phyloP scores from a whole-genome alignment of 352 stramenopile genomes.

The Peronospora destructor region DNA sequence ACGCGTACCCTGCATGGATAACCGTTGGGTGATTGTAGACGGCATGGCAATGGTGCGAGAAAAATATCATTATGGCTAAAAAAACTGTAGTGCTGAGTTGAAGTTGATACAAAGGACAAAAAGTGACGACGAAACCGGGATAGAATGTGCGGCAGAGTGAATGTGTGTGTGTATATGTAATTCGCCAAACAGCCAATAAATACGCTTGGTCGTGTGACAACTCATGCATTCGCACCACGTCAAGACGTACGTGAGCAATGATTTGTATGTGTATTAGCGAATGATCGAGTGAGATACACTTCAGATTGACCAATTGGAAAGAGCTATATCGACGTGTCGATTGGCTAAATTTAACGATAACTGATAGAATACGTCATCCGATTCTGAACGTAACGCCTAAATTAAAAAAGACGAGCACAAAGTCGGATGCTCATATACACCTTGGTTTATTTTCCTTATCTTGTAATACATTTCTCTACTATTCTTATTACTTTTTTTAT shows the following conservation, averaged over 20 bases:
- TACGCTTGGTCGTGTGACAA: not conserved
- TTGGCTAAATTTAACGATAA: not conserved
- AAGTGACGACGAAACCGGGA: too few species aligned
- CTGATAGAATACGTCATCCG: not conserved
- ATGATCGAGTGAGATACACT: not conserved
- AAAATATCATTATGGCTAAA: too few species aligned
- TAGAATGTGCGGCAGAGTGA: not conserved
- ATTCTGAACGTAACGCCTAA: not conserved
- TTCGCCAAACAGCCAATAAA: conserved; percentile 3
- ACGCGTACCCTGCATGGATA: not conserved
- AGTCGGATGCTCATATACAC: too few species aligned
- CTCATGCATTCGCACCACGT: conserved; percentile 20
- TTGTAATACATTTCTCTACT: too few species aligned
- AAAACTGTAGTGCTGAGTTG: too few species aligned
- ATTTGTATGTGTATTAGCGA: not conserved
- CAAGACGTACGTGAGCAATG: not conserved
- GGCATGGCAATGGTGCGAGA: too few species aligned
- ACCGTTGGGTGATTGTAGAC: not conserved
- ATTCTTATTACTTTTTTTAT: too few species aligned
- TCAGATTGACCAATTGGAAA: too few species aligned
- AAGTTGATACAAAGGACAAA: too few species aligned
- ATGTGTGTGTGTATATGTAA: not conserved
- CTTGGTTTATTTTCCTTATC: too few species aligned
- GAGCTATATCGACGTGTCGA: too few species aligned
- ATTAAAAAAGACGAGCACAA: too few species aligned